phyloP scores from a whole-genome alignment of 2,329 filamentous ascomycete genomes.

The Aspergillus pseudotamarii region DNA sequence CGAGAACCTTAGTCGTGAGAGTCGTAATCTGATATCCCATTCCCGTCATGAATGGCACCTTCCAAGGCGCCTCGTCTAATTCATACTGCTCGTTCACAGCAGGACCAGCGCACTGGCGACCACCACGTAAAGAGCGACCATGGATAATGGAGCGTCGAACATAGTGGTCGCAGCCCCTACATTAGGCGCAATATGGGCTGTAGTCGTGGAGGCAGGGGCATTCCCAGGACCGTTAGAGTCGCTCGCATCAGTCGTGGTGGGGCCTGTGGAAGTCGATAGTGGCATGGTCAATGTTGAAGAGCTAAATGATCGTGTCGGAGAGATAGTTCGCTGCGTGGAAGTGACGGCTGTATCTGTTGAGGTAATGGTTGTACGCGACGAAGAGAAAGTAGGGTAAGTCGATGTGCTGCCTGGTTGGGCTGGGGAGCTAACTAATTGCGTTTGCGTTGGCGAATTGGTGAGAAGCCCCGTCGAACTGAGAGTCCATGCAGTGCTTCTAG shows the following conservation, averaged over 20 bases:
- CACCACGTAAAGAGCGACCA: constrained; percentile 27
- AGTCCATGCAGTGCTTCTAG: constrained; percentile 35
- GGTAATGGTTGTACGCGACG: not conserved
- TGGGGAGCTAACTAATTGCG: not conserved
- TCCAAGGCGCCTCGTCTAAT: not conserved
- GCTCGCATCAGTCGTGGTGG: constrained; percentile 13
- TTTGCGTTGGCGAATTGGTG: not conserved
- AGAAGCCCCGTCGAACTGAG: constrained; percentile 11
- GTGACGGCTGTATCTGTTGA: not conserved
- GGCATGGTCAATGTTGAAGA: not conserved
- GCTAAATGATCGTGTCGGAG: constrained; percentile 1
- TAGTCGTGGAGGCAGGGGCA: constrained; percentile 4
- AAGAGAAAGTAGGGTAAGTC: not conserved
- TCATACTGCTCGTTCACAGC: constrained; percentile 18
- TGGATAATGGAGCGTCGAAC: constrained; percentile 13
- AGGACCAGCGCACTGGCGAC: constrained; percentile 23
- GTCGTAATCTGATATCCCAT: constrained; percentile 19
- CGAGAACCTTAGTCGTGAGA: constrained; percentile 10
- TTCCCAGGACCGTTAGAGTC: not conserved
- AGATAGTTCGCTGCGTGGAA: not conserved
- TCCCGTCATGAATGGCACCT: not conserved
- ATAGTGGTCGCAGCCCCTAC: constrained; percentile 21
- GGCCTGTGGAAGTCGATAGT: not conserved
- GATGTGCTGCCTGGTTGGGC: not conserved
- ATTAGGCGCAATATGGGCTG: constrained; percentile 22